phyloP scores from a whole-genome alignment of 176 grass and related monocot genomes.

The Calamus simplicifolius region DNA sequence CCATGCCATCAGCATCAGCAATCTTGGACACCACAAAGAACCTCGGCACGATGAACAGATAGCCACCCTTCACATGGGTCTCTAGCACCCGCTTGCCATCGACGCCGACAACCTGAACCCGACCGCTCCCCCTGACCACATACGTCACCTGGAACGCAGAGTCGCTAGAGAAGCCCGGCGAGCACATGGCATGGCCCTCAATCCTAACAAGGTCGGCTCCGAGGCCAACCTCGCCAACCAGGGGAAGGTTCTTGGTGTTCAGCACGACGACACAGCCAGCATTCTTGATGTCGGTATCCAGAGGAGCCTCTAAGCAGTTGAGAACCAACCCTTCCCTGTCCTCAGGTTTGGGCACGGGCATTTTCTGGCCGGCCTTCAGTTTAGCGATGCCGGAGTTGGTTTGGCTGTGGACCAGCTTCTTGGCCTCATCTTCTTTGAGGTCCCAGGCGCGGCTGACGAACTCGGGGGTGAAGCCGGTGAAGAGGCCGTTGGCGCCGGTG shows the following conservation, averaged over 20 bases:
- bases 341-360: slow-evolving; percentile 12
- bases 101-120: slow-evolving; percentile 62
- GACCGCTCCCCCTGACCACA: slow-evolving; percentile 57
- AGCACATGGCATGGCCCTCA: slow-evolving; percentile 77
- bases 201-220: slow-evolving; percentile 81
- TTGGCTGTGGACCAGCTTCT: slow-evolving; percentile 57
- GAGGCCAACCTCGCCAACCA: slow-evolving; percentile 60
- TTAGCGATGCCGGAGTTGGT: slow-evolving; percentile 31
- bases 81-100: slow-evolving; percentile 71
- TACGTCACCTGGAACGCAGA: slow-evolving; percentile 90
- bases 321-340: slow-evolving; percentile 62
- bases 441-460: slow-evolving; percentile 79
- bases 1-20: slow-evolving; percentile 53
- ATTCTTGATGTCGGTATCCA: slow-evolving; percentile 73
- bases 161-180: slow-evolving; percentile 82
- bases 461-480: slow-evolving; percentile 66
- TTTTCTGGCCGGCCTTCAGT: slow-evolving; percentile 30
- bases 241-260: slow-evolving; percentile 62
- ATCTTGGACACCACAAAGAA: slow-evolving; percentile 93
- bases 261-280: slow-evolving; percentile 71
- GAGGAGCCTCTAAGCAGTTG: slow-evolving; percentile 63
- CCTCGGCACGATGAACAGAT: slow-evolving; percentile 72
- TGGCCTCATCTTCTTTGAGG: slow-evolving; percentile 34
- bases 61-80: slow-evolving; percentile 37
- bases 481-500: slow-evolving; percentile 54